phyloP scores from a whole-genome alignment of 345 rosid species.

The Moricandia moricandioides region DNA sequence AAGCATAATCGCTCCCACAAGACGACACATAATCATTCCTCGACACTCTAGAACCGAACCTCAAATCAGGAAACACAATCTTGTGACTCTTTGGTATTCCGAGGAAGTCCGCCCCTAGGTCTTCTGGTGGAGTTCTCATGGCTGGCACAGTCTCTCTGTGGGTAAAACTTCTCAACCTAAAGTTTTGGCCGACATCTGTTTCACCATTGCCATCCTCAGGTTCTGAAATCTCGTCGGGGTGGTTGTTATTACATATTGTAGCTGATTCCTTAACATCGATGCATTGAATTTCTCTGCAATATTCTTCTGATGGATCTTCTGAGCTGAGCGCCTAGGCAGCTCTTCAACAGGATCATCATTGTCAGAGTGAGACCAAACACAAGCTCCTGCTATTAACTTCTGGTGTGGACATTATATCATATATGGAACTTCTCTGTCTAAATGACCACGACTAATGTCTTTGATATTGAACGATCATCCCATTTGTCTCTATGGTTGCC shows the following conservation, averaged over 20 bases:
- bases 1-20: slow-evolving; percentile 53
- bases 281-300: slow-evolving; percentile 83
- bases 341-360: slow-evolving; percentile 22
- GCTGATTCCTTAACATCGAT: slow-evolving; percentile 53
- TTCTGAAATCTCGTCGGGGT: slow-evolving; percentile 33
- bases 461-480: slow-evolving; percentile 72
- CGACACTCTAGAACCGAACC: slow-evolving; percentile 43
- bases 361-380: slow-evolving; percentile 39
- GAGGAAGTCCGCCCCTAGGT: slow-evolving; percentile 35
- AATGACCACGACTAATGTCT: slow-evolving; percentile 46
- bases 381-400: slow-evolving; percentile 37
- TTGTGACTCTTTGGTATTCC: slow-evolving; percentile 62
- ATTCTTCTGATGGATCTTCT: slow-evolving; percentile 53
- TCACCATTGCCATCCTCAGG: neutral
- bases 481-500: slow-evolving; percentile 42
- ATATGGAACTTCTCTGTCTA: slow-evolving; percentile 44
- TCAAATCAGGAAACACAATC: slow-evolving; percentile 42
- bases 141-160: slow-evolving; percentile 38
- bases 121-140: slow-evolving; percentile 47
- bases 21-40: slow-evolving; percentile 81
- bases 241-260: slow-evolving; percentile 34
- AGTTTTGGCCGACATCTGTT: slow-evolving; percentile 6
- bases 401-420: slow-evolving; percentile 48
- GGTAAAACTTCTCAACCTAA: slow-evolving; percentile 54
- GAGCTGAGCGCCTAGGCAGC: slow-evolving; percentile 37